Conservation (phyloP, 345 rosid species). For the Eucalyptus sp. region DNA sequence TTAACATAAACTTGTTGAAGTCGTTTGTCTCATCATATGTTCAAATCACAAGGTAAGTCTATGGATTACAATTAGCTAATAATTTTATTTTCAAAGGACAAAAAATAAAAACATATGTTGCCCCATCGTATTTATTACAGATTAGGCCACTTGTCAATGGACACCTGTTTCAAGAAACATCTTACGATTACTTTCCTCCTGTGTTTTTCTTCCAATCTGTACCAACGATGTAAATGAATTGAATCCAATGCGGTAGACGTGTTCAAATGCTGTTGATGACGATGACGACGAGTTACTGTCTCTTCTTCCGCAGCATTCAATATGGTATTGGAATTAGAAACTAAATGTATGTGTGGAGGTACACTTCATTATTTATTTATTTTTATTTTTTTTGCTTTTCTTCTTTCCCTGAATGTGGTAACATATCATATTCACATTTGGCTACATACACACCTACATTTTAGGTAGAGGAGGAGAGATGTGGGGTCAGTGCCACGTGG, state of each 20-base stretch:
- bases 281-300: neutral
- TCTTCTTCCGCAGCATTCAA: neutral
- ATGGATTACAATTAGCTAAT: neutral
- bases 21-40: neutral
- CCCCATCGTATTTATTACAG: neutral
- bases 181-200: neutral
- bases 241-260: neutral
- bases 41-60: neutral
- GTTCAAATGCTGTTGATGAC: neutral
- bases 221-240: neutral
- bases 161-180: neutral
- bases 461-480: neutral
- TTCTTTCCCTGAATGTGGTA: neutral
- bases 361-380: neutral
- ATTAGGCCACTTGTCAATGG: neutral
- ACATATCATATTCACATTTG: slow-evolving; percentile 9
- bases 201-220: neutral
- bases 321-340: neutral
- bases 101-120: neutral
- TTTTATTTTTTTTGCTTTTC: no score
- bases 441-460: neutral
- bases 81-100: neutral
- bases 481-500: slow-evolving; percentile 13
- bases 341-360: neutral
- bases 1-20: neutral